A percentile compares a stretch with the other conserved stretches of the same genome.
These are phyloP conservation scores for Phallus indusiatus DNA, from an alignment of 768 basidiomycete species.

Conservation along the genomic window DNA sequence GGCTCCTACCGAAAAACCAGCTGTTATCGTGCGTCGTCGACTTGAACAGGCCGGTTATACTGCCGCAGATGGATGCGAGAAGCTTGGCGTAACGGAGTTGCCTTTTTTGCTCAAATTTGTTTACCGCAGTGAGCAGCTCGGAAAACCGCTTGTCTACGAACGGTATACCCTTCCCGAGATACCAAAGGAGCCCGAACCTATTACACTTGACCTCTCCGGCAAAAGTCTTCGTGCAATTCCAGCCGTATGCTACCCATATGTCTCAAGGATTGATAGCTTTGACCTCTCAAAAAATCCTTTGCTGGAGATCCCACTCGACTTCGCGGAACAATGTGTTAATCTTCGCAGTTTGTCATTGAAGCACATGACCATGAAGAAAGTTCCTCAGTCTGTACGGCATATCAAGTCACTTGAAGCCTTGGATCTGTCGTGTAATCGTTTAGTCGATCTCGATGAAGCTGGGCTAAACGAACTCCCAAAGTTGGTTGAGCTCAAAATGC, in stretches of 20 bases:
- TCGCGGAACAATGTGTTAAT: constrained; percentile 78
- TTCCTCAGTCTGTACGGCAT: constrained; percentile 76
- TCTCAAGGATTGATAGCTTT: constrained; percentile 73
- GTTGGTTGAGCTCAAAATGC: constrained; percentile 59
- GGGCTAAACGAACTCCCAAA: constrained; percentile 67
- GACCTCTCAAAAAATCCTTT: constrained; percentile 91
- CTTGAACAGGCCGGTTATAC: constrained; percentile 88
- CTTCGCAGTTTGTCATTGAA: constrained; percentile 81
- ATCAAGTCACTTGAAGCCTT: constrained; percentile 66
- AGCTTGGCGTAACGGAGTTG: constrained; percentile 69
- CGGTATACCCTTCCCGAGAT: neutral
- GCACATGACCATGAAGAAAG: constrained; percentile 90
- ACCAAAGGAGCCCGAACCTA: neutral
- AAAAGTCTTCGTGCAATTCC: constrained; percentile 82
- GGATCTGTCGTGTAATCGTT: constrained; percentile 87
- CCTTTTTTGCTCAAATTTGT: constrained; percentile 84
- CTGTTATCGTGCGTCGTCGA: constrained; percentile 72
- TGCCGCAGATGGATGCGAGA: constrained; percentile 66
- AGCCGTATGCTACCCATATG: constrained; percentile 73
- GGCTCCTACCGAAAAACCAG: constrained; percentile 71
- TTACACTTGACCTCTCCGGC: constrained; percentile 63
- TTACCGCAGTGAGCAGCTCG: constrained; percentile 70
- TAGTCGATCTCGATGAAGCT: constrained; percentile 81
- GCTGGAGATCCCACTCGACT: constrained; percentile 93
- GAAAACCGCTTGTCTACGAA: constrained; percentile 23